Evolutionary conservation across 345 rosid species (phyloP).

Genomic region (Streptanthus diversifolius): DNA sequence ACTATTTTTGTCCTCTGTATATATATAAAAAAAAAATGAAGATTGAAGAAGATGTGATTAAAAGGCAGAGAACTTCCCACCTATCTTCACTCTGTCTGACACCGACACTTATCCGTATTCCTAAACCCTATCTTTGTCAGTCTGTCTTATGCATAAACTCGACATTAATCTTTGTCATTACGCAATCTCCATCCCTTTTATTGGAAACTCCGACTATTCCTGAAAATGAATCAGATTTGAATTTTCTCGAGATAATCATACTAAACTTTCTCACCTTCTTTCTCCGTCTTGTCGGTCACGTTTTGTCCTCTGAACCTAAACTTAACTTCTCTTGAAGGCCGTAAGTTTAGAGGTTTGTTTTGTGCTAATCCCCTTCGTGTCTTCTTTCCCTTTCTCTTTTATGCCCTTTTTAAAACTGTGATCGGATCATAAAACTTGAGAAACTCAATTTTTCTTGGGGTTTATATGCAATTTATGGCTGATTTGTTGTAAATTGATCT

Average conservation of each 20-base stretch:
- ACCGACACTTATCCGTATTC: constrained; percentile 18
- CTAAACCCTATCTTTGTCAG: neutral
- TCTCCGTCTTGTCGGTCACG: constrained; percentile 40
- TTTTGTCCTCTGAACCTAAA: constrained; percentile 11
- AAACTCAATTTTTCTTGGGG: neutral
- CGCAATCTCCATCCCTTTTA: neutral
- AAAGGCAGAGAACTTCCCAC: constrained; percentile 26
- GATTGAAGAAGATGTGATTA: constrained; percentile 2
- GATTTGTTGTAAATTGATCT: neutral
- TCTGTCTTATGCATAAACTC: neutral
- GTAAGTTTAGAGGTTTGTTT: neutral
- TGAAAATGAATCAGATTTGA: neutral
- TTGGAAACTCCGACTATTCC: constrained; percentile 21
- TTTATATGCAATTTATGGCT: neutral
- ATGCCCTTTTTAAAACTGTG: neutral
- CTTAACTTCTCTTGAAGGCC: neutral
- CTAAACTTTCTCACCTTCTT: constrained; percentile 25
- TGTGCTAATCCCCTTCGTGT: constrained; percentile 4
- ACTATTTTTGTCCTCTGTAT: constrained; percentile 4
- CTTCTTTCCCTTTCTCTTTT: neutral
- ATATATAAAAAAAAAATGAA: neutral
- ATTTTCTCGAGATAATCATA: constrained; percentile 7
- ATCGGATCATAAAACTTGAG: neutral
- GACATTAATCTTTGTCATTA: neutral
- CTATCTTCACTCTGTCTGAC: constrained; percentile 10